Evolutionary conservation across 768 basidiomycete genomes (phyloP).

Genomic region (Auricularia auricula-judae): DNA sequence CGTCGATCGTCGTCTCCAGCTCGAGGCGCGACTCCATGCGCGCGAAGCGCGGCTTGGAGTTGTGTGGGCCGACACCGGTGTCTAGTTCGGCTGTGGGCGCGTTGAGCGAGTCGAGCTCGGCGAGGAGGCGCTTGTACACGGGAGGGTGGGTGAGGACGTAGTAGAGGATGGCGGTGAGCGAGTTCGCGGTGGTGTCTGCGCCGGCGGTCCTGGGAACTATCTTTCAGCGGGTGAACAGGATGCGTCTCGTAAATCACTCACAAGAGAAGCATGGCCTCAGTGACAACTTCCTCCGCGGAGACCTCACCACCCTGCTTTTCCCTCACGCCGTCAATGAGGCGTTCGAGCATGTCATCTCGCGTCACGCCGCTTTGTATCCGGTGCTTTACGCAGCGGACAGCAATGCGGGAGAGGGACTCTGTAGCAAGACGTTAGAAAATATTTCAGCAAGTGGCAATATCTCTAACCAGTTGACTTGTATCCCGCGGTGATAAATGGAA

Average conservation of each 20-base stretch:
- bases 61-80: background rate
- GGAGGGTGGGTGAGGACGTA: slow-evolving; percentile 5
- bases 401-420: background rate
- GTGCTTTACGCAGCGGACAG: slow-evolving; percentile 11
- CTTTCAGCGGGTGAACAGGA: background rate
- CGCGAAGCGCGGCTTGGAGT: background rate
- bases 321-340: slow-evolving; percentile 14
- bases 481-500: slow-evolving; percentile 17
- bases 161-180: slow-evolving; percentile 17
- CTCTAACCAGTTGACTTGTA: slow-evolving; percentile 15
- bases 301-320: slow-evolving; percentile 6
- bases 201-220: slow-evolving; percentile 20
- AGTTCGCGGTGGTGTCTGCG: slow-evolving; percentile 25
- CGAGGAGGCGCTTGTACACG: slow-evolving; percentile 4
- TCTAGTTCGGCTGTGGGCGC: background rate
- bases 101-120: slow-evolving; percentile 7
- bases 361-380: slow-evolving; percentile 11
- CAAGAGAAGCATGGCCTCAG: slow-evolving; percentile 16
- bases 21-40: background rate
- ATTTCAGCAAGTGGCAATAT: slow-evolving; percentile 14
- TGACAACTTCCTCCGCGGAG: slow-evolving; percentile 13
- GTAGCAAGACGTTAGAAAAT: background rate
- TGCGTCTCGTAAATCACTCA: slow-evolving; percentile 7
- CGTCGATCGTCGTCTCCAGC: background rate
- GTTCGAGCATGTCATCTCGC: slow-evolving; percentile 20